phyloP scores from a whole-genome alignment of 495 filamentous ascomycete species.

The Podospora pseudopauciseta region DNA sequence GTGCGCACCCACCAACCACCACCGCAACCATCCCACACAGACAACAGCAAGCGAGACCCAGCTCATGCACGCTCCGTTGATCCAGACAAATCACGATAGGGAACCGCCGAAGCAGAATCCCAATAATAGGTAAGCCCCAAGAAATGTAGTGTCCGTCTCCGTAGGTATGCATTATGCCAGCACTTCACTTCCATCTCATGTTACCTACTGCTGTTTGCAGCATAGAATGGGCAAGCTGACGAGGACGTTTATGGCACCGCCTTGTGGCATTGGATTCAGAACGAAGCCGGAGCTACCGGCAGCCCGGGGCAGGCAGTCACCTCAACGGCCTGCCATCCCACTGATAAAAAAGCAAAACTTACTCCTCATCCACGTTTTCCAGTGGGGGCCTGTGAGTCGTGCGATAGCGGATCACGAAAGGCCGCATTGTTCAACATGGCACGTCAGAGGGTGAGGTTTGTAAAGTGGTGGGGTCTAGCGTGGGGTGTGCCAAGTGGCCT shows the following conservation, averaged over 20 bases:
- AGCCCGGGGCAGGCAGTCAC: neutral
- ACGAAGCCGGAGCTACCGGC: neutral
- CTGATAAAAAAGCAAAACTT: conserved; percentile 2
- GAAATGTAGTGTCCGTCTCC: neutral
- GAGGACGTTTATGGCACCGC: too few species aligned
- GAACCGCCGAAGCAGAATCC: neutral
- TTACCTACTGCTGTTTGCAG: neutral
- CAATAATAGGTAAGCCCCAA: neutral
- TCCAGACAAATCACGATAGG: neutral
- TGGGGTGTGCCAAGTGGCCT: conserved; percentile 2
- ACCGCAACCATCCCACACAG: conserved; percentile 6
- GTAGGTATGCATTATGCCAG: too few species aligned
- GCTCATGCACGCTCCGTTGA: conserved; percentile 8
- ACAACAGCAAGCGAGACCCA: conserved; percentile 15
- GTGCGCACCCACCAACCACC: neutral
- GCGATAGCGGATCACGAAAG: conserved; percentile 1
- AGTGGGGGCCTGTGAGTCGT: conserved; percentile 2
- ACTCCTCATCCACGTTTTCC: neutral
- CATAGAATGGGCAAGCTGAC: neutral
- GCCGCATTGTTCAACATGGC: conserved; percentile 9
- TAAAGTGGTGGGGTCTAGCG: neutral
- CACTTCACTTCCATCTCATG: neutral
- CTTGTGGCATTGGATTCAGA: neutral
- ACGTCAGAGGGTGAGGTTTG: neutral
- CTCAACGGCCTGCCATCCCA: neutral